Evolutionary conservation across 2,329 filamentous ascomycete genomes (phyloP).

Genomic region (Penicillium hordei): DNA sequence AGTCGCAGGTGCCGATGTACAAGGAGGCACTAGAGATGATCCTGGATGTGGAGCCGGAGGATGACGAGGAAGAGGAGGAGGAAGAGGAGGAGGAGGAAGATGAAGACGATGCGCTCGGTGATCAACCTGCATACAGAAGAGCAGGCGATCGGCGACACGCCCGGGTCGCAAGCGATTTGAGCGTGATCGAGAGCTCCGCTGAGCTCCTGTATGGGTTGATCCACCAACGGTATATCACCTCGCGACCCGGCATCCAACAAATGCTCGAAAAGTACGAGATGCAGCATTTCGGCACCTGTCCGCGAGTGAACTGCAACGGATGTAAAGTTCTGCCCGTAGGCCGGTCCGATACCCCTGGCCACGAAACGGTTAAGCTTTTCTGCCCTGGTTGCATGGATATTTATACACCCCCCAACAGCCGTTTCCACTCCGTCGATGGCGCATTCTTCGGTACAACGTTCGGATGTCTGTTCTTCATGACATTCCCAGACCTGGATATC

Average conservation of each 20-base stretch:
- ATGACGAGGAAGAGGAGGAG: conserved; percentile 67
- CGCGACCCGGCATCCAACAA: conserved; percentile 91
- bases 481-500: conserved; percentile 93
- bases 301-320: conserved; percentile 88
- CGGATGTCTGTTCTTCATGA: conserved; percentile 95
- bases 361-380: conserved; percentile 98
- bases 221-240: conserved; percentile 98
- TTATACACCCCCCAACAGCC: conserved; percentile 94
- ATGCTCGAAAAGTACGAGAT: conserved; percentile 99
- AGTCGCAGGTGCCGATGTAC: conserved; percentile 96
- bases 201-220: conserved; percentile 98
- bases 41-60: conserved; percentile 93
- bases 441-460: conserved; percentile 99
- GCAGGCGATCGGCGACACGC: conserved; percentile 72
- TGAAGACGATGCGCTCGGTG: conserved; percentile 65
- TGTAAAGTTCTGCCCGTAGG: conserved; percentile 91
- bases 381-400: conserved; percentile 96
- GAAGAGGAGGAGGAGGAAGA: conserved; percentile 69
- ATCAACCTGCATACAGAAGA: conserved; percentile 47
- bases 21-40: conserved; percentile 99
- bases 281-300: conserved; percentile 92
- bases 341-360: conserved; percentile 88
- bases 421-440: conserved; percentile 95
- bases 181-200: conserved; percentile 94
- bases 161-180: conserved; percentile 87